These are phyloP conservation scores for Botryotinia narcissicola DNA, from an alignment of 2,329 filamentous ascomycete species.

Conservation along the genomic window DNA sequence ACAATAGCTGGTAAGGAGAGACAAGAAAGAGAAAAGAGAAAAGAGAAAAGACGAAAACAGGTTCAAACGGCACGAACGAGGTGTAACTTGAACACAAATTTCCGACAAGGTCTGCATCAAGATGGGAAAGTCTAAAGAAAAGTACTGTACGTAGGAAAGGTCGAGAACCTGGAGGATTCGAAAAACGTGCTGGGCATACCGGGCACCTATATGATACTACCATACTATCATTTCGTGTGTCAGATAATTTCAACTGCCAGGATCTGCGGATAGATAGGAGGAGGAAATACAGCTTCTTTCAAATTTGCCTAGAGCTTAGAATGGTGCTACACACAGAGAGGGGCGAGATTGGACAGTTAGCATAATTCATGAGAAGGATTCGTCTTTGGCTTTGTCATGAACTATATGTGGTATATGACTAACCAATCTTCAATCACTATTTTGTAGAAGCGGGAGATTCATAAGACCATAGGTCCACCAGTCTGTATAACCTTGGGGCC, in stretches of 20 bases:
- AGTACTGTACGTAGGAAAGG: conserved; percentile 16
- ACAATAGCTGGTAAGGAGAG: conserved; percentile 10
- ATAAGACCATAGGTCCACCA: neutral
- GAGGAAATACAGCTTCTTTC: conserved; percentile 6
- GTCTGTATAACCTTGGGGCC: conserved; percentile 15
- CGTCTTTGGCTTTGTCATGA: conserved; percentile 12
- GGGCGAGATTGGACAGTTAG: conserved; percentile 14
- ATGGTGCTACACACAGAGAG: conserved; percentile 12
- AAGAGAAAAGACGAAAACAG: conserved; percentile 7
- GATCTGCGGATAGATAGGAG: conserved; percentile 18
- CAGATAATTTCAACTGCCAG: conserved; percentile 14
- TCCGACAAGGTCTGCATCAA: conserved; percentile 13
- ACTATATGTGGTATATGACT: conserved; percentile 18
- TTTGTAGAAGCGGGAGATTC: neutral
- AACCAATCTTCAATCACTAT: neutral
- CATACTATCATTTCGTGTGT: conserved; percentile 13
- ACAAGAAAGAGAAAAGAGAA: conserved; percentile 9
- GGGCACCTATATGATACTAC: conserved; percentile 4
- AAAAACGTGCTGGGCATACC: conserved; percentile 10
- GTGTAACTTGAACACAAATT: conserved; percentile 16
- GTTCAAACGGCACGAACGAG: conserved; percentile 5
- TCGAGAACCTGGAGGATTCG: conserved; percentile 18
- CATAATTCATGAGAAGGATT: conserved; percentile 19
- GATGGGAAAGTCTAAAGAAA: neutral
- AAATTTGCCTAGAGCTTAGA: conserved; percentile 18